Evolutionary conservation across 495 filamentous ascomycete genomes (phyloP).

Genomic region (Cudoniella acicularis): DNA sequence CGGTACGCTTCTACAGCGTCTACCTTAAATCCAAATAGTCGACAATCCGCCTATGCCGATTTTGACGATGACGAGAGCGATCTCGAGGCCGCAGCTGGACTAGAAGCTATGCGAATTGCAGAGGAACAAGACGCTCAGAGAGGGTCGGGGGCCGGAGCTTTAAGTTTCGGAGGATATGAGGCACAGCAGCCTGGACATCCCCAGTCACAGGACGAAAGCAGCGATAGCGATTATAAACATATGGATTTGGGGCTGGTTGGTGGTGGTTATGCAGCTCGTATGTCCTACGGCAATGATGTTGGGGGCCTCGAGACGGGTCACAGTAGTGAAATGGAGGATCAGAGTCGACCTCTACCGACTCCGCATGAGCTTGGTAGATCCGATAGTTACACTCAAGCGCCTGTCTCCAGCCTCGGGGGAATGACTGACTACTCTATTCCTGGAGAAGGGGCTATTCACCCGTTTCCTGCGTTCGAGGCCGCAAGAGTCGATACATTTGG

Average conservation of each 20-base stretch:
- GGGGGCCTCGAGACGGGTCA: slow-evolving; percentile 23
- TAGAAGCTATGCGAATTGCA: slow-evolving; percentile 77
- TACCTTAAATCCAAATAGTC: slow-evolving; percentile 39
- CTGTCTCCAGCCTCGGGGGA: slow-evolving; percentile 20
- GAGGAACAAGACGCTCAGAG: slow-evolving; percentile 75
- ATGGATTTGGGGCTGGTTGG: slow-evolving; percentile 72
- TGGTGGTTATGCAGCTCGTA: slow-evolving; percentile 67
- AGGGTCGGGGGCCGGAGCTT: slow-evolving; percentile 40
- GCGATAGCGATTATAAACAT: slow-evolving; percentile 66
- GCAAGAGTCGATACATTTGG: slow-evolving; percentile 64
- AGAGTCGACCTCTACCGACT: slow-evolving; percentile 27
- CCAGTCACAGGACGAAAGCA: slow-evolving; percentile 47
- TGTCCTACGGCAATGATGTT: slow-evolving; percentile 66
- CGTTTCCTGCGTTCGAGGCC: slow-evolving; percentile 52
- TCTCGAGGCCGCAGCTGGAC: slow-evolving; percentile 81
- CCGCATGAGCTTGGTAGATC: slow-evolving; percentile 30
- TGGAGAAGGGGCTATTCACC: slow-evolving; percentile 50
- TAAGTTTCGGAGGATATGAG: slow-evolving; percentile 16
- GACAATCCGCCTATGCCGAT: slow-evolving; percentile 10
- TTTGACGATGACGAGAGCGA: slow-evolving; percentile 68
- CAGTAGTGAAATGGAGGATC: slow-evolving; percentile 29
- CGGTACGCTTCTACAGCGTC: slow-evolving; percentile 47
- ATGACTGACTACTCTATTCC: slow-evolving; percentile 38
- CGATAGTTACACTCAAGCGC: slow-evolving; percentile 39
- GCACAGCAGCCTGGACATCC: slow-evolving; percentile 8